phyloP scores from a whole-genome alignment of 2,329 filamentous ascomycete genomes.

The Mycocentrospora acerina region DNA sequence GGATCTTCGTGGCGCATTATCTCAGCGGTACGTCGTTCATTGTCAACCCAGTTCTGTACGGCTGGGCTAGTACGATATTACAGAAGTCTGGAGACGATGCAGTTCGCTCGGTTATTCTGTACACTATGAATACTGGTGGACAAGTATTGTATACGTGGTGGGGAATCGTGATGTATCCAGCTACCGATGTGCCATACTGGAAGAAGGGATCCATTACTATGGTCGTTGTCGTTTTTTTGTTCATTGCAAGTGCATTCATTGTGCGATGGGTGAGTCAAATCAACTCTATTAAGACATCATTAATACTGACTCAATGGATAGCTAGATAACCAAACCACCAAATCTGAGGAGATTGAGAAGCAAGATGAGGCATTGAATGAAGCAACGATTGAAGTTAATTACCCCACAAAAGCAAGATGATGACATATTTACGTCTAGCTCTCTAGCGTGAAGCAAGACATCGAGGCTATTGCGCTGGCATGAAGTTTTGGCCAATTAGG shows the following conservation, averaged over 20 bases:
- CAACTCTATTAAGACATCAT: no score
- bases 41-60: slow-evolving; percentile 42
- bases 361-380: no score
- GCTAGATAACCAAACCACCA: no score
- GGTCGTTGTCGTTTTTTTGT: slow-evolving; percentile 27
- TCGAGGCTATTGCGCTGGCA: no score
- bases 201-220: slow-evolving; percentile 41
- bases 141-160: slow-evolving; percentile 47
- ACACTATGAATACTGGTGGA: slow-evolving; percentile 42
- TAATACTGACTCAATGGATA: no score
- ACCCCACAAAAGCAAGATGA: no score
- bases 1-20: slow-evolving; percentile 41
- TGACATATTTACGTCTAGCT: no score
- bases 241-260: slow-evolving; percentile 10
- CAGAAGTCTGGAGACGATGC: slow-evolving; percentile 45
- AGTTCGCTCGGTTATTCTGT: slow-evolving; percentile 41
- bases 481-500: no score
- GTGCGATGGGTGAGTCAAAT: slow-evolving; percentile 20
- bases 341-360: no score
- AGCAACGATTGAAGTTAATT: no score
- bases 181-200: slow-evolving; percentile 47
- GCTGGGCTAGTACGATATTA: slow-evolving; percentile 43
- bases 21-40: slow-evolving; percentile 41
- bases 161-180: slow-evolving; percentile 48
- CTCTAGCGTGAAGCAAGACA: no score